A percentile compares a stretch with the other conserved stretches of the same genome.
These are phyloP conservation scores for Begonia peltatifolia DNA, from an alignment of 306 rosid genomes.

Conservation along the genomic window DNA sequence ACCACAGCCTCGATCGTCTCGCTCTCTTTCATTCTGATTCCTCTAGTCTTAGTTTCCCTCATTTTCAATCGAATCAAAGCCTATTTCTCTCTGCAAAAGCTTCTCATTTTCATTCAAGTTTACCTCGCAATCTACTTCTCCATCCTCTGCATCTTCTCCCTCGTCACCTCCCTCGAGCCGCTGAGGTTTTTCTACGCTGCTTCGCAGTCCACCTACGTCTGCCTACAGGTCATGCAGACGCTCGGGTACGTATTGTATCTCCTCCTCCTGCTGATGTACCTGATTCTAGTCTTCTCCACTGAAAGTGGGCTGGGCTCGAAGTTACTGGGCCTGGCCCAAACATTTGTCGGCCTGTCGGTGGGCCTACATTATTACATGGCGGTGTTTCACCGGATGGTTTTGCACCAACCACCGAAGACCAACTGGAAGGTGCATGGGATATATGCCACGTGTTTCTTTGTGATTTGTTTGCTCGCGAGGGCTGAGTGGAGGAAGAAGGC, in stretches of 20 bases:
- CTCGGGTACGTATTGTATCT: constrained; percentile 66
- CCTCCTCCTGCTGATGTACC: constrained; percentile 57
- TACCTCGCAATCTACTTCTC: constrained; percentile 77
- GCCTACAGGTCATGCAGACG: constrained; percentile 65
- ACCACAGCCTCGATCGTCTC: constrained; percentile 52
- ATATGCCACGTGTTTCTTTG: constrained; percentile 63
- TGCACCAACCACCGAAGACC: constrained; percentile 61
- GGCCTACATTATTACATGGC: constrained; percentile 81
- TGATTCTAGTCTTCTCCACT: constrained; percentile 60
- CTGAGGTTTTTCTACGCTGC: constrained; percentile 74
- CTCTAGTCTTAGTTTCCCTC: constrained; percentile 61
- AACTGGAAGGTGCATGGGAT: constrained; percentile 81
- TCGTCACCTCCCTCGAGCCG: constrained; percentile 70
- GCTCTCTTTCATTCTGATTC: constrained; percentile 47
- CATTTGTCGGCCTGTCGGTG: constrained; percentile 47
- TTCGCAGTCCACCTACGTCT: constrained; percentile 60
- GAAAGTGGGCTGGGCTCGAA: constrained; percentile 50
- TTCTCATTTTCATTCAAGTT: constrained; percentile 78
- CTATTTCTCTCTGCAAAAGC: constrained; percentile 79
- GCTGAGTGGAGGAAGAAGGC: constrained; percentile 73
- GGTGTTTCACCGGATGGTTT: constrained; percentile 75
- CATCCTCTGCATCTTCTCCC: constrained; percentile 50
- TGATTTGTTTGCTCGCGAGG: constrained; percentile 32
- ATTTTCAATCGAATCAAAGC: constrained; percentile 68
- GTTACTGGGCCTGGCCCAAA: constrained; percentile 65